Base-by-base conservation (phyloP, 2,329 filamentous ascomycete species). In the Plectosphaerella cucumerina region DNA sequence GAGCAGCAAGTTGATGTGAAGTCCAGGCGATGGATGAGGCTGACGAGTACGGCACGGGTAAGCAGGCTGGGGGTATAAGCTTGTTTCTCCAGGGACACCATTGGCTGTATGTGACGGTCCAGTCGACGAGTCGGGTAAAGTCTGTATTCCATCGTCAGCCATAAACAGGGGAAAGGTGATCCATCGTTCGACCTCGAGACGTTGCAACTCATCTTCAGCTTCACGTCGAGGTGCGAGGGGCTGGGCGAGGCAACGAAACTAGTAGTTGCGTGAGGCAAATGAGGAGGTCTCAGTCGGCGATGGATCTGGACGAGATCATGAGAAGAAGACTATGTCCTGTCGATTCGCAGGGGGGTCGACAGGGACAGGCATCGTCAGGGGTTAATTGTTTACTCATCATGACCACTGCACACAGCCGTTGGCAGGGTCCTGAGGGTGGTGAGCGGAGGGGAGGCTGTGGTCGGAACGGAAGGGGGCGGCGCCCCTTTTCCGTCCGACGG, bases 361-460 rank as follows among this genome's bases (percentile, higher is more conserved):
- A 22, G 22, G 31, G 44, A 5, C 10, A 23, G 8, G 31, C 22
- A 20, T 17, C n/a, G 23, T 26, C 6, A 10, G 6, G 9, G 44
- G 31, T 18, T 12, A 4, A 17, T 23, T 47, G 45, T 47, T 47
- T 47, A 47, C 33, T 47, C 33, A 47, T 42, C 39, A 20, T 42
- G 10, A 17, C 39, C 15, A 18, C n/a, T 42, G 39, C 39, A 42
- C 10, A 42, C n/a, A 42, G 39, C 39, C 39, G 39, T 42, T 20
- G 26, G 12, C 39, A 21, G 17, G 12, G 17, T 42, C 39, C 39
- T 17, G 39, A 42, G n/a, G 18, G 10, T 6, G n/a, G 11, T 9
- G 8, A 8, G 31, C 31, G 8, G 31, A 34, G 14, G 12, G 12
- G 12, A 39, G 35, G 35, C 39, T 18, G 18, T 12, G 8, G 17